A percentile compares a stretch with the other conserved stretches of the same genome.
Conservation (phyloP, 2,329 filamentous ascomycete species). For the Curvularia verruculosa region DNA sequence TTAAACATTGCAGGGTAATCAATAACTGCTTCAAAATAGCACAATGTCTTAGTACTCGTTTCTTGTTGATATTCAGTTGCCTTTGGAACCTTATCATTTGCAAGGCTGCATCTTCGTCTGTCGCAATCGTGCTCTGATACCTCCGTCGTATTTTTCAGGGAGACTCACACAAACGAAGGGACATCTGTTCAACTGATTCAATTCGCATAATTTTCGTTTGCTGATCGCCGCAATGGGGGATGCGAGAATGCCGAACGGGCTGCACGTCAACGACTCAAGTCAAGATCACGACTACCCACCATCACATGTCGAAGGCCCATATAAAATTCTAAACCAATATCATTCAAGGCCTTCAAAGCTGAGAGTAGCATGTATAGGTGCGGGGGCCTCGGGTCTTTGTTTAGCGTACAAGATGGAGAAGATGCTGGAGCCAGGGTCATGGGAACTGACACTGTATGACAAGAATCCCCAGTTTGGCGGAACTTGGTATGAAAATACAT, state of each 20-base stretch:
- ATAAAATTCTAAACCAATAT: conserved; percentile 41
- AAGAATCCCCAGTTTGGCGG: conserved; percentile 42
- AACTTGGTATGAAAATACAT: conserved; percentile 46
- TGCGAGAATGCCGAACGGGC: conserved; percentile 36
- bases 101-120: not conserved
- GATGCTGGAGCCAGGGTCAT: conserved; percentile 38
- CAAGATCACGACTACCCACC: conserved; percentile 40
- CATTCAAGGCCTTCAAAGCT: conserved; percentile 42
- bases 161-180: not conserved
- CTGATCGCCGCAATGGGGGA: conserved; percentile 31
- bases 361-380: conserved; percentile 39
- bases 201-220: not conserved
- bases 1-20: conserved; percentile 36
- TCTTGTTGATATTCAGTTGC: conserved; percentile 5
- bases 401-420: conserved; percentile 45
- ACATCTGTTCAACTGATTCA: not conserved
- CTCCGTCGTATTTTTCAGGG: too few relatives aligned
- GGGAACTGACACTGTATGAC: conserved; percentile 40
- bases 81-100: conserved; percentile 3
- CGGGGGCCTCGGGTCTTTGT: conserved; percentile 41
- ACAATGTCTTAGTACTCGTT: conserved; percentile 12
- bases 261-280: conserved; percentile 38
- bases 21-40: conserved; percentile 24
- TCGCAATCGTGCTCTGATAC: not conserved
- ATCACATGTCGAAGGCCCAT: conserved; percentile 37